These are phyloP conservation scores for Prunus mume DNA, from an alignment of 306 rosid species.

Conservation along the genomic window DNA sequence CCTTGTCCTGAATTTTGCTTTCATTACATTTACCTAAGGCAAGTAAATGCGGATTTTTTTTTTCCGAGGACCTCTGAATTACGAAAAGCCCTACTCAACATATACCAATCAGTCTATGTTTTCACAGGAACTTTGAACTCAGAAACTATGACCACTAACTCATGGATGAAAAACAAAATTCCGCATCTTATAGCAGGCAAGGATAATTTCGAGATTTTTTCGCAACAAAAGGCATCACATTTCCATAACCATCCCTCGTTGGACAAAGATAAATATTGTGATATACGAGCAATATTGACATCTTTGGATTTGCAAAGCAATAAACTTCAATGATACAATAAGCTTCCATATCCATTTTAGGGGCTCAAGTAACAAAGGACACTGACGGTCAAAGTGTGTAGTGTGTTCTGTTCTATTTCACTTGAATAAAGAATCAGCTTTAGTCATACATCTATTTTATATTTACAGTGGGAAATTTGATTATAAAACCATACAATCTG, in stretches of 20 bases:
- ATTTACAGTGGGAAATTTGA: slow-evolving; percentile 38
- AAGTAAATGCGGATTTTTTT: no score
- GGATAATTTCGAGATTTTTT: no score
- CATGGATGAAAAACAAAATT: neutral
- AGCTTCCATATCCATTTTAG: slow-evolving; percentile 6
- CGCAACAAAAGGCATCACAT: neutral
- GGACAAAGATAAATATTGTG: neutral
- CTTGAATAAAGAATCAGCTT: slow-evolving; percentile 32
- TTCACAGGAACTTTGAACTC: neutral
- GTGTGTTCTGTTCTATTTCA: neutral
- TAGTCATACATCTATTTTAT: slow-evolving; percentile 26
- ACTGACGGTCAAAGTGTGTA: slow-evolving; percentile 2
- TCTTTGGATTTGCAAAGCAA: neutral
- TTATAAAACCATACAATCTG: slow-evolving; percentile 26
- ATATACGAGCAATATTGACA: slow-evolving; percentile 3
- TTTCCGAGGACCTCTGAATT: neutral
- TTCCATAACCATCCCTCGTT: neutral
- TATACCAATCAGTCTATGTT: neutral
- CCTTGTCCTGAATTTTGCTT: neutral
- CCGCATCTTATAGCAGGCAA: neutral
- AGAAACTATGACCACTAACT: neutral
- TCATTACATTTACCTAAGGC: neutral
- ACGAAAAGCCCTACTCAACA: neutral
- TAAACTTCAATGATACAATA: neutral
- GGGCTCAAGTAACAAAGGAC: neutral